A percentile compares a stretch with the other conserved stretches of the same genome.
phyloP scores from a whole-genome alignment of 805 yeast genomes.

The Metschnikowia cerradonensis region DNA sequence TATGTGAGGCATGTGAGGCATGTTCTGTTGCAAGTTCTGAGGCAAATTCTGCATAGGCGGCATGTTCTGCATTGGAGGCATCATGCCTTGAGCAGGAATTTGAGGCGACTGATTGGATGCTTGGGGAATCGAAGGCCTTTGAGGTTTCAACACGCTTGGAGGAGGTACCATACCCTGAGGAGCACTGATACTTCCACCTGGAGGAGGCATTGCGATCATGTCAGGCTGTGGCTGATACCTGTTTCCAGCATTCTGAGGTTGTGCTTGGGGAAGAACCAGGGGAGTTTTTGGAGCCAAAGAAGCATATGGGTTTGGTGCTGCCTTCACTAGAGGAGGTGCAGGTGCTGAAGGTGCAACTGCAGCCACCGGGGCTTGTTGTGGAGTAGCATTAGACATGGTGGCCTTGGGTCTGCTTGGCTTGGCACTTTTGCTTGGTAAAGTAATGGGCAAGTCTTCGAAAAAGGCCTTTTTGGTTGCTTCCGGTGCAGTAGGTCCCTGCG shows the following conservation, averaged over 20 bases:
- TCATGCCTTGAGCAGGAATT: neutral
- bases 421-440: conserved; percentile 22
- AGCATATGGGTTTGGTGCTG: conserved; percentile 29
- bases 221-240: conserved; percentile 12
- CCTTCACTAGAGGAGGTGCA: conserved; percentile 21
- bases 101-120: neutral
- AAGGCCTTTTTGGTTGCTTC: conserved; percentile 37
- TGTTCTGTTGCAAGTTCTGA: neutral
- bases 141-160: neutral
- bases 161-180: conserved; percentile 1
- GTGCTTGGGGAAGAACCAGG: conserved; percentile 3
- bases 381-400: neutral
- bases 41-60: neutral
- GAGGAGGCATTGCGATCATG: conserved; percentile 3
- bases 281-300: conserved; percentile 15
- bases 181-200: neutral
- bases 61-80: neutral
- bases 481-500: neutral
- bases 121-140: neutral
- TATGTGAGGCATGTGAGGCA: neutral
- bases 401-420: neutral
- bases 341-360: conserved; percentile 10
- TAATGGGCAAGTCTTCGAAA: conserved; percentile 56
- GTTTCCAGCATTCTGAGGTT: neutral
- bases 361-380: conserved; percentile 8